Conservation (phyloP, 257 asterid genomes). For the Rauvolfia tetraphylla region DNA sequence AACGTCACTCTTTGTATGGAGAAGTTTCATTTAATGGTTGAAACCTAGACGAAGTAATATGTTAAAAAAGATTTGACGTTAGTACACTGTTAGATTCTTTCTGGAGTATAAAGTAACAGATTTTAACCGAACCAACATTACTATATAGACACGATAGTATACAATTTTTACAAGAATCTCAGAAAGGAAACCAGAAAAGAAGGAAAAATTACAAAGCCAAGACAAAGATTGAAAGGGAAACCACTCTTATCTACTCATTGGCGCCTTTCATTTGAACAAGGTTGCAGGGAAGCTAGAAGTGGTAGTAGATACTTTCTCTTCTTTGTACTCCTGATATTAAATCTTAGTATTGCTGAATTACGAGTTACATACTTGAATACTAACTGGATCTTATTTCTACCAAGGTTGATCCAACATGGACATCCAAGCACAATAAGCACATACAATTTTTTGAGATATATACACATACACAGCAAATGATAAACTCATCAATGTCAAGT, state of each 20-base stretch:
- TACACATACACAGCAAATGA: constrained; percentile 91
- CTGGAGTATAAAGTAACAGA: too few relatives aligned
- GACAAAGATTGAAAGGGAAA: background rate
- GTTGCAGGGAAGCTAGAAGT: too few relatives aligned
- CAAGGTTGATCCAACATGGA: constrained; percentile 44
- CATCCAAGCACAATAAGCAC: constrained; percentile 86
- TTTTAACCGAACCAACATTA: too few relatives aligned
- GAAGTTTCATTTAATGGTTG: background rate
- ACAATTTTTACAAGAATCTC: background rate
- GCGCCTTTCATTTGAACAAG: background rate
- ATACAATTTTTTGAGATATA: constrained; percentile 85
- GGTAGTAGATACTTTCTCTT: too few relatives aligned
- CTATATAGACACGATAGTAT: too few relatives aligned
- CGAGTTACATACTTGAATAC: too few relatives aligned
- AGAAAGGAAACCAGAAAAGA: too few relatives aligned
- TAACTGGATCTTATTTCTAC: constrained; percentile 21
- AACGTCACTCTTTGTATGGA: background rate
- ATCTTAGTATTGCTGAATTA: too few relatives aligned
- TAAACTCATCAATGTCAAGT: constrained; percentile 66
- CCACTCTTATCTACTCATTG: background rate
- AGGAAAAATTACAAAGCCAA: background rate
- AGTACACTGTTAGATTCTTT: too few relatives aligned
- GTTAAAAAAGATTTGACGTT: background rate
- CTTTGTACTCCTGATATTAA: too few relatives aligned
- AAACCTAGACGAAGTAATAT: background rate